Evolutionary conservation across 2,329 filamentous ascomycete genomes (phyloP), one percentile per base, ranked within the genome.

Genomic region (Aspergillus sp.): DNA sequence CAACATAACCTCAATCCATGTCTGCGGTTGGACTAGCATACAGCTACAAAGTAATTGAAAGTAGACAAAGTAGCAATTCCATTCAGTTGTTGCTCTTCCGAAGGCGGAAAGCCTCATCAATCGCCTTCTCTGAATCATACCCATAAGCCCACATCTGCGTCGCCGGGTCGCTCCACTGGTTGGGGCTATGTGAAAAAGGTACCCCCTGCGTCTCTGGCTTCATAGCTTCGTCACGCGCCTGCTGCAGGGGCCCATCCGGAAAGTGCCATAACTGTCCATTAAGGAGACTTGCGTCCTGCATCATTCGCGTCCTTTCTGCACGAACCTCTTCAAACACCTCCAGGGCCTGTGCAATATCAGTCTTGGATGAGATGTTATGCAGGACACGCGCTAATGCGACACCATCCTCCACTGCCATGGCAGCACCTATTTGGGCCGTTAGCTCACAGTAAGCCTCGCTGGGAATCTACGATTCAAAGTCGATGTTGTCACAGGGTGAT

Each of bases 221-320:
- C 75, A 79, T 80, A 0, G 73, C 76, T 6, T 56, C 68, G 59
- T 80, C 79, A 24, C 79, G 64, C 0, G 78, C 77, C 56, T 68
- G 47, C 63, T 80, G 79, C 42, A 71, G 59, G 0, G 75, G 73
- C 0, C 79, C 78, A 58, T 80, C 78, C 0, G 70, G 56, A 42
- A 80, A 78, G 64, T 82, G 79, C 79, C 79, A 82, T 3, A 83
- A 61, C 20, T 75, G 70, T 1, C 75, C 76, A 58, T 83, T 83
- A 5, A 81, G 68, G 13, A 73, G 68, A 61, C 75, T 79, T 9
- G 73, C 80, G 58, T 75, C 72, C 61, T 78, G 79, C 76, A 78
- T 80, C 59, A 70, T 68, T 4, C 70, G 1, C 7, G 24, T 8
- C 1, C 24, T 7, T 7, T 27, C 24, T 27, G 24, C 24, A 7